phyloP scores from a whole-genome alignment of 768 basidiomycete species.

The Lactifluus rugatus region DNA sequence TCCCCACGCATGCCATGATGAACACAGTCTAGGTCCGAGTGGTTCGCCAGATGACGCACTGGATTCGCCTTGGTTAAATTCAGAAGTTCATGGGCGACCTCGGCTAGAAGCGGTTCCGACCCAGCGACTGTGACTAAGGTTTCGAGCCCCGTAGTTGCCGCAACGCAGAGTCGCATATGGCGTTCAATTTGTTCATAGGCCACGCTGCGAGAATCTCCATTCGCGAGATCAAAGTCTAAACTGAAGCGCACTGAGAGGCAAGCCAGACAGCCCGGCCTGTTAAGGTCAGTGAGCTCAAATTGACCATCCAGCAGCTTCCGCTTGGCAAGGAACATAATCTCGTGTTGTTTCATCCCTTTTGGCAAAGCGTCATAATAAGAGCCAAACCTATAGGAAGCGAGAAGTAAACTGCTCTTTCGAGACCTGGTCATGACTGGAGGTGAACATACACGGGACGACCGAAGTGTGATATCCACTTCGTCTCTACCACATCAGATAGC shows the following conservation, averaged over 20 bases:
- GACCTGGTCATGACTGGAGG: background rate
- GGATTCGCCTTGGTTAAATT: too few relatives aligned
- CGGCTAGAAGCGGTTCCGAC: too few relatives aligned
- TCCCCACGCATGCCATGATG: too few relatives aligned
- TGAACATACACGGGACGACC: background rate
- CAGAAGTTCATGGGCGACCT: too few relatives aligned
- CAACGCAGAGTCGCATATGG: background rate
- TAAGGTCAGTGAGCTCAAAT: too few relatives aligned
- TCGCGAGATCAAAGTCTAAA: background rate
- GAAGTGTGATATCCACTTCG: background rate
- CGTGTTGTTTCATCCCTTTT: background rate
- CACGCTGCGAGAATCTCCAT: background rate
- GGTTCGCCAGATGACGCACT: background rate
- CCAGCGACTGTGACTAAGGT: too few relatives aligned
- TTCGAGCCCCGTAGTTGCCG: too few relatives aligned
- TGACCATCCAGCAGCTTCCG: background rate
- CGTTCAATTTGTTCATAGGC: background rate
- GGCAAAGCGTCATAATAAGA: background rate
- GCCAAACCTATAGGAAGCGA: background rate
- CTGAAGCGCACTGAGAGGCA: too few relatives aligned
- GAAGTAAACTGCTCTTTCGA: background rate
- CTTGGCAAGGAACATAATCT: background rate
- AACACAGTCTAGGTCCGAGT: background rate
- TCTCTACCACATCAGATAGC: background rate
- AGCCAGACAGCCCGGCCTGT: background rate